Base-by-base conservation (phyloP, 2,329 filamentous ascomycete species). In the Seiridium cupressi region DNA sequence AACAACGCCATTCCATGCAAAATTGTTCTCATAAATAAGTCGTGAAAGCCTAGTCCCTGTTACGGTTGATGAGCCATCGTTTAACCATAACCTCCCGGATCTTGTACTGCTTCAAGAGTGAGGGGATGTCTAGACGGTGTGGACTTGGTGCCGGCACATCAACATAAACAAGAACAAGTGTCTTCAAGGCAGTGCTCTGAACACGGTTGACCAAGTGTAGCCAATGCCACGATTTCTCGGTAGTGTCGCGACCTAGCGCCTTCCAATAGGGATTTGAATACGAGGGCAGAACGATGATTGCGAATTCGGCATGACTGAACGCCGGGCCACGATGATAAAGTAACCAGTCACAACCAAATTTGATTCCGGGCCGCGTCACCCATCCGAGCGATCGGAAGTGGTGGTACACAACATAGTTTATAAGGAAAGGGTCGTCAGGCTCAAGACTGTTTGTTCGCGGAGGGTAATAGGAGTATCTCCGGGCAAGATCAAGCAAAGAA, bases 331-430 rank as follows among this genome's bases (percentile, higher is more conserved):
- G 89, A 60, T 92, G 89, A 76, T 99, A 99, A 6, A 99, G 84
- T n/a, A 99, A 79, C 79, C 92, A 97, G 74, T 99, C 95, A 8
- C 93, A 91, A 31, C 91, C 92, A 68, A 99, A 99, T 71, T 99
- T 99, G 72, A 96, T 89, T 42, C 95, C 96, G 4, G 91, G 88
- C 11, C 96, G 89, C 0, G 96, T 90, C 1, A 97, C 92, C 94
- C 95, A 99, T 32, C 95, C 95, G 0, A 98, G 81, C 0, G 93
- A 96, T 44, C 95, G 89, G 77, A 97, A 99, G 73, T 99, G 94
- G 72, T 99, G 95, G 73, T 97, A 99, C 18, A 92, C 92, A 10
- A 87, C 88, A 70, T 98, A 99, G 60, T 92, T 89, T 1, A 97
- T 74, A 26, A 98, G 78, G 74, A 99, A 99, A 0, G 86, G 84